Evolutionary conservation across 257 asterid genomes (phyloP).

Genomic region (Penstemon davidsonii): DNA sequence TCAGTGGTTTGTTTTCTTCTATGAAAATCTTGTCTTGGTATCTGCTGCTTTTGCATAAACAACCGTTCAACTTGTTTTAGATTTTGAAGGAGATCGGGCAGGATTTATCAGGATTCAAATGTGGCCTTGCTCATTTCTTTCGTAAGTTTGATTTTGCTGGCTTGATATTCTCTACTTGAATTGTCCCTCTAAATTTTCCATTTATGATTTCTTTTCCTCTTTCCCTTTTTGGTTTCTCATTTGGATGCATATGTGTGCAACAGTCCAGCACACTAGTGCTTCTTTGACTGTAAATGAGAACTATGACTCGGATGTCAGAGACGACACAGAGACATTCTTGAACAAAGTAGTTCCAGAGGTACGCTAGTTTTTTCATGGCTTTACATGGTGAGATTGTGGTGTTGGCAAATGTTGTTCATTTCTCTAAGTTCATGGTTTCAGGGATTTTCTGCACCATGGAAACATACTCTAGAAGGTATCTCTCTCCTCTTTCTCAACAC

Average conservation of each 20-base stretch:
- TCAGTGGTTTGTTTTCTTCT: slow-evolving; percentile 6
- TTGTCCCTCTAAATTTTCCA: not conserved
- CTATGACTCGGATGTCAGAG: slow-evolving; percentile 91
- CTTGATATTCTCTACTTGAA: not conserved
- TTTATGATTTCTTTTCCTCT: not conserved
- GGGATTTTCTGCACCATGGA: slow-evolving; percentile 95
- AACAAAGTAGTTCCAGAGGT: slow-evolving; percentile 93
- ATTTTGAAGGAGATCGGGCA: slow-evolving; percentile 82
- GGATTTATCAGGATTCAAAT: slow-evolving; percentile 74
- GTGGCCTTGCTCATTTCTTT: slow-evolving; percentile 93
- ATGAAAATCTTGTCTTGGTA: not conserved
- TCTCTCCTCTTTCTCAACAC: not conserved
- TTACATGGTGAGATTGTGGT: slow-evolving; percentile 16
- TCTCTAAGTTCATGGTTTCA: slow-evolving; percentile 39
- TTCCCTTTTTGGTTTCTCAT: slow-evolving; percentile 8
- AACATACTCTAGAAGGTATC: slow-evolving; percentile 86
- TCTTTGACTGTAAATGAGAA: slow-evolving; percentile 95
- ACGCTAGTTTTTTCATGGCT: slow-evolving; percentile 27
- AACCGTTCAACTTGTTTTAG: slow-evolving; percentile 40
- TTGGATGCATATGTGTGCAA: slow-evolving; percentile 31
- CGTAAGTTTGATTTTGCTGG: slow-evolving; percentile 45
- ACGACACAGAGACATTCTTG: slow-evolving; percentile 88
- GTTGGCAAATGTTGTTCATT: slow-evolving; percentile 26
- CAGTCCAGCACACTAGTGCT: slow-evolving; percentile 99
- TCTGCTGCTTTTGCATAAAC: slow-evolving; percentile 27